Evolutionary conservation across 2,329 filamentous ascomycete genomes (phyloP).

Genomic region (Neofusicoccum laricinum): DNA sequence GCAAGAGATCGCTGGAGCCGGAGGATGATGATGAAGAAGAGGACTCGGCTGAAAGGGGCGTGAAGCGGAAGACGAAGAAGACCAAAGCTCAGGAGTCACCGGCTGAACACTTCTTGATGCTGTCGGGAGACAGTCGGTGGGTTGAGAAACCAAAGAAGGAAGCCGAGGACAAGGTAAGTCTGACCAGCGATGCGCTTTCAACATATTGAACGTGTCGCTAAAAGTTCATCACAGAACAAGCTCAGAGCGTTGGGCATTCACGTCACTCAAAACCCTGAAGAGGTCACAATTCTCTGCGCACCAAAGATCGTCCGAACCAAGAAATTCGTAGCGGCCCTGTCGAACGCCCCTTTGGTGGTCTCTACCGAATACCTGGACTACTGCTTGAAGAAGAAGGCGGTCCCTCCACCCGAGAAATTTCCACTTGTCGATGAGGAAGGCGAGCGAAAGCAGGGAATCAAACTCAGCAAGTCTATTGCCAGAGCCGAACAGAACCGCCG

Average conservation of each 20-base stretch:
- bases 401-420: constrained; percentile 65
- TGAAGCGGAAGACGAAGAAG: constrained; percentile 62
- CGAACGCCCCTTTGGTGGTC: constrained; percentile 74
- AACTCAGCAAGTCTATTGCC: constrained; percentile 63
- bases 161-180: constrained; percentile 72
- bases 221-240: constrained; percentile 57
- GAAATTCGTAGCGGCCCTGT: constrained; percentile 88
- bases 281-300: constrained; percentile 83
- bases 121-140: constrained; percentile 86
- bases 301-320: constrained; percentile 83
- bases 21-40: constrained; percentile 33
- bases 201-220: background rate
- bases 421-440: constrained; percentile 67
- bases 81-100: constrained; percentile 52
- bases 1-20: constrained; percentile 45
- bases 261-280: constrained; percentile 70
- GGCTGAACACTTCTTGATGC: constrained; percentile 70
- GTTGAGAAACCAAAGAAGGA: constrained; percentile 69
- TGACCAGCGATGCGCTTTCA: background rate
- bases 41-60: constrained; percentile 47
- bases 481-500: constrained; percentile 75
- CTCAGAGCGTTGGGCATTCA: constrained; percentile 80
- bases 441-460: constrained; percentile 69
- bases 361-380: constrained; percentile 75
- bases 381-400: constrained; percentile 66